A percentile compares a stretch with the other conserved stretches of the same genome.
These are phyloP conservation scores for Helichrysum umbraculigerum DNA, from an alignment of 129 eudicot genomes.

Conservation along the genomic window DNA sequence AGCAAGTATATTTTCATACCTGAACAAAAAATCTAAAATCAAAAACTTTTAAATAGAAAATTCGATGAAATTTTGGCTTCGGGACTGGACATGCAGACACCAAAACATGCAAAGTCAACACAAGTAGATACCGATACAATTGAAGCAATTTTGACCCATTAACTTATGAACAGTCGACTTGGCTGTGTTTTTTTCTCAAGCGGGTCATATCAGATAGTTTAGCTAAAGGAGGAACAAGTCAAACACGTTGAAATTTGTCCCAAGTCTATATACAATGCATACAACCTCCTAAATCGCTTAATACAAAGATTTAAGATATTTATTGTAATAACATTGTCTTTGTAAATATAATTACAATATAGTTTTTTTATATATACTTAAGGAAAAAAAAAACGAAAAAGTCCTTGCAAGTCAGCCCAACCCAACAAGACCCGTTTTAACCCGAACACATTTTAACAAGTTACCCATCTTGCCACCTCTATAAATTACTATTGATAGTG, in stretches of 20 bases:
- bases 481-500: neutral
- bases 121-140: neutral
- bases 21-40: constrained; percentile 36
- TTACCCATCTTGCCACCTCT: constrained; percentile 8
- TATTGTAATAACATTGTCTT: neutral
- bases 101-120: neutral
- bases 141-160: constrained; percentile 4
- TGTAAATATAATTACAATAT: neutral
- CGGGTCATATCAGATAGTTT: neutral
- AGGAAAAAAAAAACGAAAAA: neutral
- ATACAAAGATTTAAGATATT: too few relatives aligned
- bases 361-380: too few relatives aligned
- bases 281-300: neutral
- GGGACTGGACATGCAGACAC: constrained; percentile 4
- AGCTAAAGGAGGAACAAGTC: neutral
- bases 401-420: neutral
- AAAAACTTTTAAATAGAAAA: neutral
- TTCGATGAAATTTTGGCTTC: neutral
- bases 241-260: neutral
- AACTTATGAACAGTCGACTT: neutral
- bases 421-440: neutral
- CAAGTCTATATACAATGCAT: neutral
- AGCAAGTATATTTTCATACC: constrained; percentile 85
- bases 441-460: neutral
- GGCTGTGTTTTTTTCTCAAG: neutral